phyloP scores from a whole-genome alignment of 805 yeast species.

The Cyberlindnera maritima region DNA sequence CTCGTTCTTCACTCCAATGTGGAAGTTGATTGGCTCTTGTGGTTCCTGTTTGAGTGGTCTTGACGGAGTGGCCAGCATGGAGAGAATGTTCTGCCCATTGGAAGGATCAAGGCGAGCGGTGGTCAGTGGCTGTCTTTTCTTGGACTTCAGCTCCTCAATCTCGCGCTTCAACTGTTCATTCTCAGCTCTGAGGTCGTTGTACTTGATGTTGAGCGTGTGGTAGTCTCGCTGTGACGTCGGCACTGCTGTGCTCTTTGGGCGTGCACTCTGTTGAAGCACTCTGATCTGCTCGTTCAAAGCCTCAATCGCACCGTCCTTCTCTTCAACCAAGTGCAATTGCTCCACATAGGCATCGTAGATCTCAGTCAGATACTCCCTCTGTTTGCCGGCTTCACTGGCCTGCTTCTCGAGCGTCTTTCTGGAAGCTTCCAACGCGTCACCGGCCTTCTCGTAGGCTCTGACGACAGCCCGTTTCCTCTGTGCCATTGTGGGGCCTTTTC shows the following conservation, averaged over 20 bases:
- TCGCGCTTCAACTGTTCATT: slow-evolving; percentile 1
- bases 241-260: neutral
- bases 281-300: neutral
- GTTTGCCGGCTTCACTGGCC: neutral
- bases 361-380: neutral
- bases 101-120: neutral
- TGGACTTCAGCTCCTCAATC: slow-evolving; percentile 1
- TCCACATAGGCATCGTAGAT: neutral
- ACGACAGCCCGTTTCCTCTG: neutral
- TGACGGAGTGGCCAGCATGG: slow-evolving; percentile 1
- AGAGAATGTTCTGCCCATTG: slow-evolving; percentile 2
- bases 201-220: slow-evolving; percentile 8
- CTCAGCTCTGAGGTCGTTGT: slow-evolving; percentile 4
- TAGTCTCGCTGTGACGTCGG: slow-evolving; percentile 1
- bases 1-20: neutral
- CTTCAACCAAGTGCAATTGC: neutral
- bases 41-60: neutral
- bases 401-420: neutral
- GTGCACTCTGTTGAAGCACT: neutral
- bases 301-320: neutral
- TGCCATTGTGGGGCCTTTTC: neutral
- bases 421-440: neutral
- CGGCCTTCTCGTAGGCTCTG: neutral
- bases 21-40: neutral
- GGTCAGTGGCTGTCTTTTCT: neutral